These are phyloP conservation scores for Ceriops zippeliana DNA, from an alignment of 345 rosid genomes.

Conservation along the genomic window DNA sequence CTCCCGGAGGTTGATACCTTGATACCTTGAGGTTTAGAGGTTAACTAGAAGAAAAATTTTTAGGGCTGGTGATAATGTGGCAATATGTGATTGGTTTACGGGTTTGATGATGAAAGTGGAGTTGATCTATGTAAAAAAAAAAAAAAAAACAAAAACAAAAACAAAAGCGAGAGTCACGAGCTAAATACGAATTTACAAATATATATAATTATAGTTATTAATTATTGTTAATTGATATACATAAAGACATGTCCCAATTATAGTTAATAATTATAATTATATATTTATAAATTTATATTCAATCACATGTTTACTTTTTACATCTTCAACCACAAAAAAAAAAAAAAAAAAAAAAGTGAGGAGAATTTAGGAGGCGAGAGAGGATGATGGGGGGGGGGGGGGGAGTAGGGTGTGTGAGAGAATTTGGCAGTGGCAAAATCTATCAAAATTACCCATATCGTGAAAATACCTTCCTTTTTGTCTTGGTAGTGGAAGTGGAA, in stretches of 20 bases:
- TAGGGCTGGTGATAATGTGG: constrained; percentile 39
- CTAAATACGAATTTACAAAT: too few relatives aligned
- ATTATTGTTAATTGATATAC: too few relatives aligned
- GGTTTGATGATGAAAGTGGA: constrained; percentile 22
- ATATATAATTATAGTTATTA: too few relatives aligned
- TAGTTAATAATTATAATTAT: too few relatives aligned
- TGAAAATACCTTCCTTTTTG: constrained; percentile 44
- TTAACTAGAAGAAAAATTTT: constrained; percentile 18
- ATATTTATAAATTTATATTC: too few relatives aligned
- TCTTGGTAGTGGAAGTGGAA: constrained; percentile 34
- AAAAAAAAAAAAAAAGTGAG: too few relatives aligned
- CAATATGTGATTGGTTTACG: constrained; percentile 34
- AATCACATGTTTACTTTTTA: too few relatives aligned
- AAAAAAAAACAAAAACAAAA: constrained; percentile 11
- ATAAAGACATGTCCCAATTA: too few relatives aligned
- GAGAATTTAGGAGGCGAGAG: background rate
- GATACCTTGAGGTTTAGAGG: background rate
- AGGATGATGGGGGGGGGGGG: constrained; percentile 7
- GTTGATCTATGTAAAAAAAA: constrained; percentile 43
- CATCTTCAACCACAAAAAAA: background rate
- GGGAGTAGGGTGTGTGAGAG: constrained; percentile 21
- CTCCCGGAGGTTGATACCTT: background rate
- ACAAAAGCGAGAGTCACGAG: background rate
- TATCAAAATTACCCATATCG: constrained; percentile 17
- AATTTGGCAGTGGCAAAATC: background rate